Evolutionary conservation across 495 filamentous ascomycete species (phyloP), one percentile per base, ranked within the genome.

Genomic region (Penicillium dipodomyicola): DNA sequence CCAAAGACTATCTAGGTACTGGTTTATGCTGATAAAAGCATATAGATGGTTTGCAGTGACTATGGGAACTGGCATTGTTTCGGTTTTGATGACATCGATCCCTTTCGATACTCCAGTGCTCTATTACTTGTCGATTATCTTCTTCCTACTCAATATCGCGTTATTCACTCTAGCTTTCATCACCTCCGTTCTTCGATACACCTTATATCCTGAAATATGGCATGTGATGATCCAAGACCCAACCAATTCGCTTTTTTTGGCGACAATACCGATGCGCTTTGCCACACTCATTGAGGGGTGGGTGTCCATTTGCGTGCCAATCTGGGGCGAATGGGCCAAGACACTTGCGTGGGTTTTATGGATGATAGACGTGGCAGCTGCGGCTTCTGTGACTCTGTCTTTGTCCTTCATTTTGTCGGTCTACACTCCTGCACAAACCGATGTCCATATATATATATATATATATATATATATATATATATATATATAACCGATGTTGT

Each of bases 261-360:
- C 72, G 1, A 79, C 77, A 0, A 56, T 75, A 9, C 79, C 79
- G 2, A 80, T 80, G 73, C 76, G 75, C 1, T 73, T 80, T 30
- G 76, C 78, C 0, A 82, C 79, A 0, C 64, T 81, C n/a, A 71
- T 82, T 37, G 75, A 81, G 55, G 73, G 79, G 70, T 75, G 72
- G 62, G 61, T 73, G 4, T 62, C 73, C 25, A 57, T 76, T 27
- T 80, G 76, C 54, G 77, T 78, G 14, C 77, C 77, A 1, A 50
- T 54, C 7, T 79, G 76, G 77, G 74, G 74, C 1, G 49, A 61
- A 11, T 73, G 67, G 64, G 63, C 62, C 5, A 63, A 49, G 29
- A 68, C 64, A 2, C 17, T 77, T 12, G 76, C 65, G 4, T 80
- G 76, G 76, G 70, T 49, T 3, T 54, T 75, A 19, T 82, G 79